Percentiles rank a stretch among this genome's conserved stretches.
These are phyloP conservation scores for Barnettozyma botsteinii DNA, from an alignment of 805 yeast genomes.

Conservation along the genomic window DNA sequence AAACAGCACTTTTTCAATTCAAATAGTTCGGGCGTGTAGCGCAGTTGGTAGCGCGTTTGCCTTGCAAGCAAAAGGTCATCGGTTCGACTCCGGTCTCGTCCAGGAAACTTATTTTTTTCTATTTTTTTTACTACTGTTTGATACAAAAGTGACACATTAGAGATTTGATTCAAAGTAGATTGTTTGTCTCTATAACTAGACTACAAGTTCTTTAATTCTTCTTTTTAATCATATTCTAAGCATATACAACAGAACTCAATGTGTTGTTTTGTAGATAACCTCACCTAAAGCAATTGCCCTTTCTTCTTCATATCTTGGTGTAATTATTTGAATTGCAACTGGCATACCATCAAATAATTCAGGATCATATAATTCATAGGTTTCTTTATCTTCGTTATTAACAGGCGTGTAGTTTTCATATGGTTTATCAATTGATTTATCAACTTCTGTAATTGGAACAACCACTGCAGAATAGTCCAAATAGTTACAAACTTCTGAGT, in stretches of 20 bases:
- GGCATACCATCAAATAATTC: constrained; percentile 46
- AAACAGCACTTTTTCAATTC: not conserved
- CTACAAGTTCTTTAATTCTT: no score
- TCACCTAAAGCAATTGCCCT: constrained; percentile 14
- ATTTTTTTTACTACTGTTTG: not conserved
- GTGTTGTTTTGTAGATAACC: constrained; percentile 1
- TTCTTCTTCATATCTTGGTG: constrained; percentile 54
- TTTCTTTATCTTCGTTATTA: constrained; percentile 28
- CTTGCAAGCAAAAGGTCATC: constrained; percentile 57
- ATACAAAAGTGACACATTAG: no score
- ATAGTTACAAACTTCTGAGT: constrained; percentile 38
- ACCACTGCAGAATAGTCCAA: constrained; percentile 37
- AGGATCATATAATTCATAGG: constrained; percentile 39
- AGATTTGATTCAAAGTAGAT: no score
- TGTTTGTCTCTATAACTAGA: no score
- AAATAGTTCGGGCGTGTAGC: constrained; percentile 46
- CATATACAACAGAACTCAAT: no score
- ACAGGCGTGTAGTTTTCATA: constrained; percentile 20
- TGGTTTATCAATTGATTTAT: constrained; percentile 27
- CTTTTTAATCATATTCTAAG: no score
- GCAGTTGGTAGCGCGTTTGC: constrained; percentile 61
- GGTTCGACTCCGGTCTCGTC: constrained; percentile 60
- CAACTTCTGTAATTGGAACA: constrained; percentile 39
- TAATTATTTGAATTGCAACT: constrained; percentile 48
- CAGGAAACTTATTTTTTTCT: constrained; percentile 21